phyloP scores from a whole-genome alignment of 306 rosid genomes.

The Castanea mollissima region DNA sequence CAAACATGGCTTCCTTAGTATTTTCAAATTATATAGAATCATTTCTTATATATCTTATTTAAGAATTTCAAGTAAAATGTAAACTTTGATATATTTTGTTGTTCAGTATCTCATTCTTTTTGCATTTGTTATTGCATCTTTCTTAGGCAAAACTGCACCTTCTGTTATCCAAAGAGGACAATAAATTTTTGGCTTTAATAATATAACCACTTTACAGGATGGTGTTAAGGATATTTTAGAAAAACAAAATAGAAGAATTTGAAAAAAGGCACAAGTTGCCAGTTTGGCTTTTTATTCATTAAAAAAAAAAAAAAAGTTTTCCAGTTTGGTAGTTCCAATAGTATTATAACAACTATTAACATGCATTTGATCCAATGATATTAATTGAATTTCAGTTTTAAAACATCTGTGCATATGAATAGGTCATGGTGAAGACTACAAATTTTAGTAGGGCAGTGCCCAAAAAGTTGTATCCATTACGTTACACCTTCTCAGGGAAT shows the following conservation, averaged over 20 bases:
- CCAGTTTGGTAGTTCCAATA: not conserved
- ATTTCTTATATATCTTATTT: too few relatives aligned
- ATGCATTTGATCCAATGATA: not conserved
- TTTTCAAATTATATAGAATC: too few relatives aligned
- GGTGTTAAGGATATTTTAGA: not conserved
- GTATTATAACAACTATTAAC: constrained; percentile 1
- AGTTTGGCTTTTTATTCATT: not conserved
- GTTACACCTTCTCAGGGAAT: constrained; percentile 89
- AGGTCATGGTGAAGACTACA: constrained; percentile 79
- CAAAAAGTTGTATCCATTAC: constrained; percentile 84
- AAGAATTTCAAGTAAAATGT: too few relatives aligned
- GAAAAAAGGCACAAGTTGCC: not conserved
- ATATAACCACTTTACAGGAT: not conserved
- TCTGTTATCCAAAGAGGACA: too few relatives aligned
- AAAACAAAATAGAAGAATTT: not conserved
- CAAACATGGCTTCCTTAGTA: too few relatives aligned
- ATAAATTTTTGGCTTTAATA: not conserved
- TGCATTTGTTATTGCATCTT: too few relatives aligned
- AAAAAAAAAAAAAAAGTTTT: too few relatives aligned
- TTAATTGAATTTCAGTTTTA: not conserved
- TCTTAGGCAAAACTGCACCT: too few relatives aligned
- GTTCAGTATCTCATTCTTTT: too few relatives aligned
- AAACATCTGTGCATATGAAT: not conserved
- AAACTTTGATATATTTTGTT: too few relatives aligned
- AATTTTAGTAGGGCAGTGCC: constrained; percentile 91